phyloP scores from a whole-genome alignment of 2,329 filamentous ascomycete species.

The Lasiodiplodia sp. region DNA sequence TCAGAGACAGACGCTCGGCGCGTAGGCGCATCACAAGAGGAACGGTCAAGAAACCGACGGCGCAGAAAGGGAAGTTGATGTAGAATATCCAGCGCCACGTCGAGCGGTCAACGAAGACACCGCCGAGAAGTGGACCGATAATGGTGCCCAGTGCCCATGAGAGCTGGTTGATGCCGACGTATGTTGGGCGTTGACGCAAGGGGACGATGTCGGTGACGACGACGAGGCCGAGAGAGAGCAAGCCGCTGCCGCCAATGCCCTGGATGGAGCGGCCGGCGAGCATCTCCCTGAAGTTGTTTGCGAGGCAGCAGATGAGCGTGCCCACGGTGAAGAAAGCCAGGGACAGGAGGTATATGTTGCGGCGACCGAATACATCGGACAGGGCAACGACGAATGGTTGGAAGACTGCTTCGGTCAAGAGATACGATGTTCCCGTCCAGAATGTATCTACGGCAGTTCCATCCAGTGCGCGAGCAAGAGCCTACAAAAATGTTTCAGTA shows the following conservation, averaged over 20 bases:
- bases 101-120: conserved; percentile 34
- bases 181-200: conserved; percentile 35
- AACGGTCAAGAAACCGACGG: conserved; percentile 39
- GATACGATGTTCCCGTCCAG: conserved; percentile 74
- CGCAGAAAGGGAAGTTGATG: conserved; percentile 48
- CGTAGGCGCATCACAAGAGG: conserved; percentile 53
- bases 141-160: conserved; percentile 44
- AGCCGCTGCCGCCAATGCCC: conserved; percentile 61
- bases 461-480: conserved; percentile 25
- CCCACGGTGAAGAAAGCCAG: conserved; percentile 55
- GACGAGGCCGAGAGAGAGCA: conserved; percentile 51
- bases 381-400: conserved; percentile 58
- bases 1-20: conserved; percentile 42
- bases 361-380: conserved; percentile 57
- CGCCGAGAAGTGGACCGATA: conserved; percentile 45
- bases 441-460: conserved; percentile 60
- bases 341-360: conserved; percentile 48
- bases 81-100: conserved; percentile 49
- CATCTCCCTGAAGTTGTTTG: conserved; percentile 54
- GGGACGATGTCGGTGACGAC: conserved; percentile 34
- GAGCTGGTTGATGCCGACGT: conserved; percentile 34
- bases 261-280: conserved; percentile 56
- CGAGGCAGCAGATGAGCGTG: conserved; percentile 49
- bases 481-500: too few relatives aligned
- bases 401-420: conserved; percentile 69